Base-by-base conservation (phyloP, 441 rosid genomes). In the Sinapis alba region DNA sequence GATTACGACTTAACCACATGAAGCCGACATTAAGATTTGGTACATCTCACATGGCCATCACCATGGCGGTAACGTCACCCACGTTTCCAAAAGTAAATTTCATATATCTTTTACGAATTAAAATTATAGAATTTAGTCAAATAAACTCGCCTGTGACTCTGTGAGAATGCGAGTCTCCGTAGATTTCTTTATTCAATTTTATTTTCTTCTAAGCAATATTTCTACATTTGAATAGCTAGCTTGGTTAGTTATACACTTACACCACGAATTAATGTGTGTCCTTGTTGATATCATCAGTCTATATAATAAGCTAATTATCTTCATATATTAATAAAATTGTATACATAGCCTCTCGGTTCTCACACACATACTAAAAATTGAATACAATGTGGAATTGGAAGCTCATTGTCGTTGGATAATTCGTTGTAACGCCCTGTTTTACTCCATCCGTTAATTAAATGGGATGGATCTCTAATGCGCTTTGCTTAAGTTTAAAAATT, bases 1-100 rank as follows among this genome's bases (percentile, higher is more conserved):
- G 76, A 76, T 70, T 71, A 62, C n/a, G 80, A 70, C 76, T 76
- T 64, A 16, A 58, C 72, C 75, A 69, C 75, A 76, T 69, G 79
- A 69, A 76, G 59, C 70, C 79, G 65, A 76, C 74, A 61, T 24
- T 71, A 38, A 23, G 23, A 57, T 57, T 56, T 57, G 71, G 71
- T 77, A 45, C 62, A 64, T 76, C 53, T 64, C 76, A 76, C 76
- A 76, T 76, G 80, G 71, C 13, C 65, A 68, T 57, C 60, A 56
- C 66, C 18, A 45, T 28, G 43, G 23, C 26, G 56, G 10, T n/a
- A 69, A 64, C 80, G 80, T 77, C 76, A 77, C 58, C 80, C 80
- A 77, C 76, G 76, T 77, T 71, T 63, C 21, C 28, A 69, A 54
- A 75, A 41, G 75, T 56, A 23, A 56, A 10, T 0, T 63, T 63